phyloP scores from a whole-genome alignment of 2,329 filamentous ascomycete species.

The Fusarium domesticum region DNA sequence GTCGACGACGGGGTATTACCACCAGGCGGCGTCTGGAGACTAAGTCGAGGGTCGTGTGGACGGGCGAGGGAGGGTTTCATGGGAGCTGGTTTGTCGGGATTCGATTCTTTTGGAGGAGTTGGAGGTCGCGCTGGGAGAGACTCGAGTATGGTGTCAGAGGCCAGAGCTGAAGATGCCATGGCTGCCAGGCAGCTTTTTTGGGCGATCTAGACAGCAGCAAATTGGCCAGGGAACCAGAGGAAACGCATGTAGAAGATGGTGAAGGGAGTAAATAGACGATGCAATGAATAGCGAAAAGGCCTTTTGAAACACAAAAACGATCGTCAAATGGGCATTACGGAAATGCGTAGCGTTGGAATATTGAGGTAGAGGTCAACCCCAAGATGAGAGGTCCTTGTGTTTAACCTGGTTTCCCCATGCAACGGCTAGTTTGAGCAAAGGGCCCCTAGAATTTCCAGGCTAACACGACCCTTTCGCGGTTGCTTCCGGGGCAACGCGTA shows the following conservation, averaged over 20 bases:
- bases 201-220: conserved; percentile 40
- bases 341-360: conserved; percentile 12
- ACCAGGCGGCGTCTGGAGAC: conserved; percentile 51
- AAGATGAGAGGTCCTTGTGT: neutral
- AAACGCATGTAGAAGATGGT: conserved; percentile 23
- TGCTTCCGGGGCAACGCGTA: conserved; percentile 25
- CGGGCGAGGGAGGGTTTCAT: conserved; percentile 38
- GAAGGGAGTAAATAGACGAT: conserved; percentile 1
- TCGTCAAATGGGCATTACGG: neutral
- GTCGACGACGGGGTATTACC: conserved; percentile 44
- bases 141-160: conserved; percentile 43
- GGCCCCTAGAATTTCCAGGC: conserved; percentile 4
- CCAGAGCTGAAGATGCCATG: conserved; percentile 43
- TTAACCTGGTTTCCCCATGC: neutral
- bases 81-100: conserved; percentile 36
- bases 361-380: conserved; percentile 12
- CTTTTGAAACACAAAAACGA: conserved; percentile 1
- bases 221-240: conserved; percentile 26
- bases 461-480: conserved; percentile 21
- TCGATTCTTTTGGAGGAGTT: conserved; percentile 62
- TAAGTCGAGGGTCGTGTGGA: conserved; percentile 37
- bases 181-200: conserved; percentile 37
- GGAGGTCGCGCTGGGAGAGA: conserved; percentile 58
- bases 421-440: neutral
- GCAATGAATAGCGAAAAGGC: conserved; percentile 3